A percentile compares a stretch with the other conserved stretches of the same genome.
phyloP scores from a whole-genome alignment of 192 early-diverging fungal genomes.

The Linnemannia zychae region DNA sequence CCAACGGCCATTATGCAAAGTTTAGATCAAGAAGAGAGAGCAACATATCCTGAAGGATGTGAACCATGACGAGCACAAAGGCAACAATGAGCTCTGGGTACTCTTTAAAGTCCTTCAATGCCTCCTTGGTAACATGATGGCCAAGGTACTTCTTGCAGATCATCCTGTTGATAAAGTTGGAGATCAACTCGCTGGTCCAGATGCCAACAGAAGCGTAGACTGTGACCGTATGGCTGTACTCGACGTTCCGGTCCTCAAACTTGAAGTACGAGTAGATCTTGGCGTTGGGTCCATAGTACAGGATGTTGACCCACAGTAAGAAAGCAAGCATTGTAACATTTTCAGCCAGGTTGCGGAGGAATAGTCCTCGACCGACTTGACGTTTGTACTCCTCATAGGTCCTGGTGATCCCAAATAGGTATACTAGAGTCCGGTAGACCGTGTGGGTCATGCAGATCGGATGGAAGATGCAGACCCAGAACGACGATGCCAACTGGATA shows the following conservation, averaged over 20 bases:
- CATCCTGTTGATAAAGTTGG: constrained; percentile 70
- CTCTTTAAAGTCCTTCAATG: constrained; percentile 73
- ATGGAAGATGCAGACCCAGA: constrained; percentile 83
- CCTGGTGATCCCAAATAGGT: constrained; percentile 69
- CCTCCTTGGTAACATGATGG: constrained; percentile 73
- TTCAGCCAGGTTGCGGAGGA: constrained; percentile 80
- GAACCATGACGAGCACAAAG: constrained; percentile 77
- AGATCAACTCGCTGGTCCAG: constrained; percentile 77
- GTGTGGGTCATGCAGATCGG: constrained; percentile 76
- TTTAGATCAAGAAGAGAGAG: constrained; percentile 73
- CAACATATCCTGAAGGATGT: constrained; percentile 80
- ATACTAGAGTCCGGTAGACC: constrained; percentile 65
- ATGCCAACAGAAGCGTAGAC: constrained; percentile 71
- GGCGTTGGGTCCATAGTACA: constrained; percentile 79
- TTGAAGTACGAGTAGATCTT: constrained; percentile 78
- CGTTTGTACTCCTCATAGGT: constrained; percentile 77
- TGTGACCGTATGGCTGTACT: constrained; percentile 69
- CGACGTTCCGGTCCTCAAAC: constrained; percentile 67
- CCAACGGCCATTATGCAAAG: constrained; percentile 41
- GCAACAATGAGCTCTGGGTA: constrained; percentile 78
- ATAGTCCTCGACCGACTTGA: constrained; percentile 77
- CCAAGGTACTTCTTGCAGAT: constrained; percentile 70
- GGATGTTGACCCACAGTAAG: constrained; percentile 75
- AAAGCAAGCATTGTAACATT: constrained; percentile 86
- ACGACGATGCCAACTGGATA: constrained; percentile 76